These are phyloP conservation scores for Mortierella polycephala DNA, from an alignment of 371 early-diverging fungal genomes.

Conservation along the genomic window DNA sequence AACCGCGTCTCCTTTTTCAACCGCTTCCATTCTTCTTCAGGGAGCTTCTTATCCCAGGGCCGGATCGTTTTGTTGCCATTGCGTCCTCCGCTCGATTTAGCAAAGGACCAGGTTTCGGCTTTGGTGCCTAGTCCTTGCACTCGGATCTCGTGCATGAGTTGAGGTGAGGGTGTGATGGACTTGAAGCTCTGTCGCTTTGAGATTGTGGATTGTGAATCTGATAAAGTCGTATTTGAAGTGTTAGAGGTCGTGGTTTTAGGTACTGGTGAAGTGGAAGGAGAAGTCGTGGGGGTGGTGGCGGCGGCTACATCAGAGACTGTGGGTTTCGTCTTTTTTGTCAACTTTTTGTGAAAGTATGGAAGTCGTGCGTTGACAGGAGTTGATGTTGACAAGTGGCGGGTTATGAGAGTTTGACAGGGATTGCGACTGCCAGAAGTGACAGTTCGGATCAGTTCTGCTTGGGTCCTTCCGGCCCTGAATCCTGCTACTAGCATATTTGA, in stretches of 20 bases:
- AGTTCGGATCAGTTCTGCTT: conserved; percentile 6
- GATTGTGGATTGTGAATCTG: not conserved
- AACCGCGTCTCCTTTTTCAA: conserved; percentile 21
- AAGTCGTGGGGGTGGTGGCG: conserved; percentile 9
- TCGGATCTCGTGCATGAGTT: conserved; percentile 49
- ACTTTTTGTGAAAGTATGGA: conserved; percentile 45
- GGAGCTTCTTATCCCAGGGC: conserved; percentile 41
- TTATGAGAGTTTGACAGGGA: not conserved
- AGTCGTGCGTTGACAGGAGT: conserved; percentile 6
- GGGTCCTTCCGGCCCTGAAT: conserved; percentile 2
- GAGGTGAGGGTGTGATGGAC: conserved; percentile 32
- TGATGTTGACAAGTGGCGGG: conserved; percentile 24
- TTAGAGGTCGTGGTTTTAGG: conserved; percentile 14
- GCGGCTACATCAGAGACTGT: not conserved
- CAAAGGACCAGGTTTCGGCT: conserved; percentile 44
- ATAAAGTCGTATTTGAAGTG: not conserved
- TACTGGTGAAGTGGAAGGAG: not conserved
- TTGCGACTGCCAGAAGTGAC: not conserved
- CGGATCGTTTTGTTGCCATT: conserved; percentile 46
- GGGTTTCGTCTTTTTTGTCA: conserved; percentile 16
- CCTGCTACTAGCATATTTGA: conserved; percentile 10
- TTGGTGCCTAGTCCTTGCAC: conserved; percentile 42
- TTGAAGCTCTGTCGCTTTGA: conserved; percentile 47
- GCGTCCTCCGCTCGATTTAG: conserved; percentile 12
- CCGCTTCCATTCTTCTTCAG: conserved; percentile 28